Percentiles rank a stretch among this genome's conserved stretches.
Evolutionary conservation across 495 filamentous ascomycete species (phyloP).

Genomic region (Tuber borchii): DNA sequence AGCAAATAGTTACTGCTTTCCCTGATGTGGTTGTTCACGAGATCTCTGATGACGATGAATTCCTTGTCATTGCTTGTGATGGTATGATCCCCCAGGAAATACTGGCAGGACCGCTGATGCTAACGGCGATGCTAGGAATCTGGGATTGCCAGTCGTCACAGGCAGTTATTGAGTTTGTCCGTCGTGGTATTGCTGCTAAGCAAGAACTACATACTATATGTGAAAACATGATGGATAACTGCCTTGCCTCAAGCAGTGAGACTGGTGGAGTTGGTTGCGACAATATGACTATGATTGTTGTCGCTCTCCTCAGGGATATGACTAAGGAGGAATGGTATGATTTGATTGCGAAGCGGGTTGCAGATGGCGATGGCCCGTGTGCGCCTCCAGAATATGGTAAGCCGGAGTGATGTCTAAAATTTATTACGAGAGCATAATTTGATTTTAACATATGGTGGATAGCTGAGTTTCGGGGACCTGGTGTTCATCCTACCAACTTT

Average conservation of each 20-base stretch:
- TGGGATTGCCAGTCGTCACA: conserved; percentile 99
- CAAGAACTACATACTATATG: conserved; percentile 88
- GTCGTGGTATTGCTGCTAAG: conserved; percentile 89
- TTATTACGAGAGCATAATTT: conserved; percentile 45
- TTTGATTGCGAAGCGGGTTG: conserved; percentile 85
- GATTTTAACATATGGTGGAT: conserved; percentile 51
- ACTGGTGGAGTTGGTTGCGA: conserved; percentile 97
- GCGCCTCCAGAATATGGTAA: conserved; percentile 99
- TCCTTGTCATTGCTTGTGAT: conserved; percentile 93
- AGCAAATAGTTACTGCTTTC: conserved; percentile 95
- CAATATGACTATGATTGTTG: conserved; percentile 96
- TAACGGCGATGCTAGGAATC: conserved; percentile 61
- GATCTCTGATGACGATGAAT: conserved; percentile 87
- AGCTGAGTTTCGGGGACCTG: conserved; percentile 96
- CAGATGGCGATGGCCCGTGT: conserved; percentile 94
- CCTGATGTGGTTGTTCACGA: conserved; percentile 90
- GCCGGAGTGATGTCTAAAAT: conserved; percentile 41
- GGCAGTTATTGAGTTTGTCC: conserved; percentile 91
- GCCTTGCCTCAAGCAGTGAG: conserved; percentile 91
- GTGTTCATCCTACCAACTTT: conserved; percentile 71
- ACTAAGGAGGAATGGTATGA: conserved; percentile 98
- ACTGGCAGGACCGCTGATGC: conserved; percentile 16
- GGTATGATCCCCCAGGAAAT: conserved; percentile 52
- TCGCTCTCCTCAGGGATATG: conserved; percentile 82
- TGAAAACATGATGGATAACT: conserved; percentile 99